phyloP scores from a whole-genome alignment of 139 green algal species.

The Volvox africanus region DNA sequence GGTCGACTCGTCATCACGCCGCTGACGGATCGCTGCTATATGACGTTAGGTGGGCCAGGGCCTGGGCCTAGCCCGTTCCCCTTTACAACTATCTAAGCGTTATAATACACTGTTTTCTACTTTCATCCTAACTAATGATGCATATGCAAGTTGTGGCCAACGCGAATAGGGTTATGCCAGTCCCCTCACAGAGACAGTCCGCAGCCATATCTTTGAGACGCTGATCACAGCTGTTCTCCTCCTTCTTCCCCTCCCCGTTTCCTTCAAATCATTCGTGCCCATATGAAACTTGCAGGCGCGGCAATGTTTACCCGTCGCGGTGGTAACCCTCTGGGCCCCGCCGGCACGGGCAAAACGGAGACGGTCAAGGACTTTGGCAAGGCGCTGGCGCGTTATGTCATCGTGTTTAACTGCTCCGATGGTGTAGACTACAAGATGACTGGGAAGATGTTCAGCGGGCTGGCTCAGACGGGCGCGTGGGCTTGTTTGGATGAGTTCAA shows the following conservation, averaged over 20 bases:
- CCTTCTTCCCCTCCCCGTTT: too few species aligned
- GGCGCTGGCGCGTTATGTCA: constrained; percentile 84
- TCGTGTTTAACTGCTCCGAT: constrained; percentile 93
- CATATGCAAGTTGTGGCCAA: too few species aligned
- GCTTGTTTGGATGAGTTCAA: constrained; percentile 93
- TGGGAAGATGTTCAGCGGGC: constrained; percentile 85
- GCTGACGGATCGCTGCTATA: constrained; percentile 85
- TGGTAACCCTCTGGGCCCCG: constrained; percentile 83
- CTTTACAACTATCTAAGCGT: too few species aligned
- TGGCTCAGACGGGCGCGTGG: constrained; percentile 89
- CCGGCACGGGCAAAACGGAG: constrained; percentile 89
- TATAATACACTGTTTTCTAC: too few species aligned
- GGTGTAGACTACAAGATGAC: constrained; percentile 91
- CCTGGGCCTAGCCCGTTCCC: background rate
- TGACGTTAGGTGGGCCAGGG: constrained; percentile 73
- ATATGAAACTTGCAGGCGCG: constrained; percentile 33
- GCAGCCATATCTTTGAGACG: too few species aligned
- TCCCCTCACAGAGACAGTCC: too few species aligned
- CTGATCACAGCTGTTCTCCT: too few species aligned
- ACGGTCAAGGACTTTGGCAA: constrained; percentile 85
- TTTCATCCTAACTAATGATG: too few species aligned
- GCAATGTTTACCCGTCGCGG: constrained; percentile 85
- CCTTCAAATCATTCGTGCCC: too few species aligned
- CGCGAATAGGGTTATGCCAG: too few species aligned
- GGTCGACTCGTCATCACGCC: constrained; percentile 78